Evolutionary conservation across 345 rosid species (phyloP).

Genomic region (Brassica carinata): DNA sequence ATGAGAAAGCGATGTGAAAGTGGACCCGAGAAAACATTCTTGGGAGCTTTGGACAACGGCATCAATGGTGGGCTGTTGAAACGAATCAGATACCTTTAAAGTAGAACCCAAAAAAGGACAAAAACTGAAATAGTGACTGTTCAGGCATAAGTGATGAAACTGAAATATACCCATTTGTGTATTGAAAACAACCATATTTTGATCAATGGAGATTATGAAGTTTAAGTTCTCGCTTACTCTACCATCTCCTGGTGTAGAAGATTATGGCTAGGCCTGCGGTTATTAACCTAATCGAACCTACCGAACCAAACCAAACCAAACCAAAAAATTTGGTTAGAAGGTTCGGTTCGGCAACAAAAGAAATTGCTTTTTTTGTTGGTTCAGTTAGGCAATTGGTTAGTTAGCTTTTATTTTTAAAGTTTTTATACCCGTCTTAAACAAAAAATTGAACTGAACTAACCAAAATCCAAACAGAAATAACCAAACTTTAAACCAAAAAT

Average conservation of each 20-base stretch:
- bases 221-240: background rate
- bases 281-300: too few relatives aligned
- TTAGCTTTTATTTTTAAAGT: too few relatives aligned
- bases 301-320: too few relatives aligned
- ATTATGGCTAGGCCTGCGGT: background rate
- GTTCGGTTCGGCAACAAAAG: too few relatives aligned
- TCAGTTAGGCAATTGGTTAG: too few relatives aligned
- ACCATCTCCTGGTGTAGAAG: background rate
- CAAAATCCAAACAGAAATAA: too few relatives aligned
- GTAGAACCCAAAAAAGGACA: constrained; percentile 22
- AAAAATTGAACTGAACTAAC: too few relatives aligned
- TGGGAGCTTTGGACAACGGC: constrained; percentile 32
- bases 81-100: constrained; percentile 38
- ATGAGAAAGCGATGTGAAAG: constrained; percentile 35
- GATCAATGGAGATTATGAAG: background rate
- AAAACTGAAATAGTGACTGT: constrained; percentile 24
- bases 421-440: too few relatives aligned
- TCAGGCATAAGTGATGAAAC: constrained; percentile 17
- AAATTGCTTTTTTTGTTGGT: too few relatives aligned
- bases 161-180: background rate
- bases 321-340: too few relatives aligned
- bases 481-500: too few relatives aligned
- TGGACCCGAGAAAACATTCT: constrained; percentile 38
- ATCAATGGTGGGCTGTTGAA: constrained; percentile 41
- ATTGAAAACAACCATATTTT: background rate